These are phyloP conservation scores for Lasiosphaeriaceae sp. DNA, from an alignment of 495 filamentous ascomycete genomes.

Conservation along the genomic window DNA sequence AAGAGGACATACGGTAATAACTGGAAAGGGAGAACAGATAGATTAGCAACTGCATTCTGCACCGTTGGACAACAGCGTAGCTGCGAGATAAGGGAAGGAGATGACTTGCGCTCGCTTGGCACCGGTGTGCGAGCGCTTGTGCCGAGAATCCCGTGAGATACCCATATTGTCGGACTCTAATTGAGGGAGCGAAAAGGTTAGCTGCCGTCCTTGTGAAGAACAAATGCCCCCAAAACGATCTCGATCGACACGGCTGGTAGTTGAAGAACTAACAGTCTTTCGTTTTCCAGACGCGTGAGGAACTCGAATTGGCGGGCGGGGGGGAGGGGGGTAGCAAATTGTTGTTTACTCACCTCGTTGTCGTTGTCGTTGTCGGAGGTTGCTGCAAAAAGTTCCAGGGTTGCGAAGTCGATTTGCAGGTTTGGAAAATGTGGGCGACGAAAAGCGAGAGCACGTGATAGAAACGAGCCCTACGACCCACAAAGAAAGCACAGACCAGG, in stretches of 20 bases:
- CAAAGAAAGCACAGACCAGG: background rate
- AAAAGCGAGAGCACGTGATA: constrained; percentile 24
- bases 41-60: constrained; percentile 16
- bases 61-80: background rate
- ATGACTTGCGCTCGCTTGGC: constrained; percentile 72
- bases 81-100: background rate
- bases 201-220: background rate
- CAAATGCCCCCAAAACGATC: background rate
- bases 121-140: constrained; percentile 97
- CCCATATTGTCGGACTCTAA: constrained; percentile 67
- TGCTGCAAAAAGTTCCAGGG: constrained; percentile 2
- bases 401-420: constrained; percentile 14
- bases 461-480: constrained; percentile 15
- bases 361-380: constrained; percentile 17
- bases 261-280: background rate
- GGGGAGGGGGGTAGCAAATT: background rate
- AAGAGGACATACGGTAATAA: constrained; percentile 34
- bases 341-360: constrained; percentile 14
- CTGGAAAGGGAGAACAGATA: constrained; percentile 15
- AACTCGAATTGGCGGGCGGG: constrained; percentile 6
- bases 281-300: background rate
- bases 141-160: constrained; percentile 98
- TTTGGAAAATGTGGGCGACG: constrained; percentile 34
- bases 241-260: background rate
- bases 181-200: constrained; percentile 6